phyloP scores from a whole-genome alignment of 2,329 filamentous ascomycete species.

The Cercospora zeae-maydis region DNA sequence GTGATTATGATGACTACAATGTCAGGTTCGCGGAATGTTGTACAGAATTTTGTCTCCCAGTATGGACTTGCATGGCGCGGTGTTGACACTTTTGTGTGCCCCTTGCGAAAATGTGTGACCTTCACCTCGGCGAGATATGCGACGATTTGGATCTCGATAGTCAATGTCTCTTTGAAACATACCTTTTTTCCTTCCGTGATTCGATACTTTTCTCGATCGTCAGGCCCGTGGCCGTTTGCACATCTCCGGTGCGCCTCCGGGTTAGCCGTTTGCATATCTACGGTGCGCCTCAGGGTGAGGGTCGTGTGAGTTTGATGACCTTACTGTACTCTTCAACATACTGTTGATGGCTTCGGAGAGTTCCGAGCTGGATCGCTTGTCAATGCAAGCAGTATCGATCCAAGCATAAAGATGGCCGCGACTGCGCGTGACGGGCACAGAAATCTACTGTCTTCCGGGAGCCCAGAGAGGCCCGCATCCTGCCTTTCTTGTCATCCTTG shows the following conservation, averaged over 20 bases:
- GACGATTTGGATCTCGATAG: background rate
- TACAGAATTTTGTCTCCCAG: background rate
- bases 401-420: slow-evolving; percentile 14
- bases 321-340: too few species aligned
- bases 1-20: background rate
- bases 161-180: background rate
- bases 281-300: too few species aligned
- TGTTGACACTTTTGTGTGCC: background rate
- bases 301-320: too few species aligned
- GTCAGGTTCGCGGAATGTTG: background rate
- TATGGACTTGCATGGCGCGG: background rate
- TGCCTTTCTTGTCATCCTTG: background rate
- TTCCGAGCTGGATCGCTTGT: slow-evolving; percentile 23
- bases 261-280: too few species aligned
- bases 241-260: too few species aligned
- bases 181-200: too few species aligned
- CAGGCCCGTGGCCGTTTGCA: too few species aligned
- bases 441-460: slow-evolving; percentile 2
- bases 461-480: background rate
- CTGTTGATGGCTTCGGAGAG: slow-evolving; percentile 25
- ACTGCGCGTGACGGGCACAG: background rate
- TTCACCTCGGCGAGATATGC: background rate
- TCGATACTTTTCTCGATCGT: too few species aligned
- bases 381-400: slow-evolving; percentile 29
- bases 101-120: background rate